Percentiles rank a stretch among this genome's conserved stretches.
Conservation (phyloP, 352 stramenopile species). For the Achlya hypogyna region DNA sequence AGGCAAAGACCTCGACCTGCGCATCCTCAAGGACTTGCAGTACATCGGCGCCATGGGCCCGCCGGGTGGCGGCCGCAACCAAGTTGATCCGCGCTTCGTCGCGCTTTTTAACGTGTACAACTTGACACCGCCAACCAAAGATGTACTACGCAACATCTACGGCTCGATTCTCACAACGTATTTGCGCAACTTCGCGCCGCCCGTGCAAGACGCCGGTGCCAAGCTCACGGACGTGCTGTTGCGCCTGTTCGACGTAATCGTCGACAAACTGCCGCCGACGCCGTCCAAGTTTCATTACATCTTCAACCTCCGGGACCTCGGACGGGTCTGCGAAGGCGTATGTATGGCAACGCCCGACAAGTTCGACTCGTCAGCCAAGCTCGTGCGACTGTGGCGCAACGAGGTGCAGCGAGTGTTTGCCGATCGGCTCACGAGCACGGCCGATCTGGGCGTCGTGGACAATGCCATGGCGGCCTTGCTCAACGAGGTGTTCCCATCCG, state of each 20-base stretch:
- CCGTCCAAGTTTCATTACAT: constrained; percentile 96
- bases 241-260: constrained; percentile 82
- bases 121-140: constrained; percentile 82
- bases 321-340: constrained; percentile 90
- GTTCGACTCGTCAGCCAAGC: constrained; percentile 45
- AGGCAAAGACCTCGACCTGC: constrained; percentile 91
- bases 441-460: constrained; percentile 78
- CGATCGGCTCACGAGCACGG: constrained; percentile 84
- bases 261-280: constrained; percentile 88
- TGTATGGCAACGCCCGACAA: constrained; percentile 90
- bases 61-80: constrained; percentile 89
- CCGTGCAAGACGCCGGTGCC: constrained; percentile 59
- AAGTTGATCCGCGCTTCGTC: constrained; percentile 90
- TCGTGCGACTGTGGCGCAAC: constrained; percentile 91
- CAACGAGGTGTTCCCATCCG: constrained; percentile 49
- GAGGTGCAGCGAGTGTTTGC: constrained; percentile 90
- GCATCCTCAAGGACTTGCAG: constrained; percentile 87
- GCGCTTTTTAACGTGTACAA: constrained; percentile 96
- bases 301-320: constrained; percentile 94
- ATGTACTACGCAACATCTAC: constrained; percentile 90
- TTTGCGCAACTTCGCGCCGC: constrained; percentile 81
- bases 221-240: constrained; percentile 85
- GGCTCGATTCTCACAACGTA: constrained; percentile 88
- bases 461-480: constrained; percentile 68
- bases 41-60: constrained; percentile 94